Evolutionary conservation across 805 yeast species (phyloP).

Genomic region (Ogataea methylovora): DNA sequence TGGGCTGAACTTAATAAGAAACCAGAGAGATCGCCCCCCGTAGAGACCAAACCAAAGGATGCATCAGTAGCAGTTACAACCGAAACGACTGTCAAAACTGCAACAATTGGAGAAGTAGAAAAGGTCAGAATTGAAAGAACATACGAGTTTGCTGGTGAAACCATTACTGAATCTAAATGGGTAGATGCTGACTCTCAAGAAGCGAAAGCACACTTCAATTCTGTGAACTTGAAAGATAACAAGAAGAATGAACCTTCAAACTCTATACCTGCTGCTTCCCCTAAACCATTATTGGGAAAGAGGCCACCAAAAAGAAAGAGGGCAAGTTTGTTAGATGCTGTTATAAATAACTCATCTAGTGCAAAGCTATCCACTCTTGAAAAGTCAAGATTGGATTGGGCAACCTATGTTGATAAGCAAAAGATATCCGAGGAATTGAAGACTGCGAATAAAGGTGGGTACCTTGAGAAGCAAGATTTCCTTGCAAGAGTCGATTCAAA

Average conservation of each 20-base stretch:
- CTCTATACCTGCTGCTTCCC: not conserved
- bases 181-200: constrained; percentile 79
- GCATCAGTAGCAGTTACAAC: not conserved
- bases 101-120: constrained; percentile 2
- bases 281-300: constrained; percentile 4
- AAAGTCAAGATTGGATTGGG: constrained; percentile 92
- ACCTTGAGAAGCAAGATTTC: constrained; percentile 86
- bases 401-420: constrained; percentile 80
- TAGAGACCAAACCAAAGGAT: not conserved
- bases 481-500: constrained; percentile 63
- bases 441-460: constrained; percentile 82
- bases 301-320: constrained; percentile 51
- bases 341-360: constrained; percentile 58
- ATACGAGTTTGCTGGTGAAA: constrained; percentile 86
- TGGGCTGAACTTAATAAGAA: constrained; percentile 45
- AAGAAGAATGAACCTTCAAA: not conserved
- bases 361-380: constrained; percentile 86
- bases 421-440: constrained; percentile 79
- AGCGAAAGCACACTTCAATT: constrained; percentile 71
- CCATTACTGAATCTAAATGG: constrained; percentile 66
- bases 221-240: constrained; percentile 31
- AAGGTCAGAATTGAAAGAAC: constrained; percentile 66
- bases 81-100: not conserved
- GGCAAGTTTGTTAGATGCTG: constrained; percentile 69
- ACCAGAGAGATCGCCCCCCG: not conserved